These are phyloP conservation scores for Crassisporium funariophilum DNA, from an alignment of 768 basidiomycete genomes.

Conservation along the genomic window DNA sequence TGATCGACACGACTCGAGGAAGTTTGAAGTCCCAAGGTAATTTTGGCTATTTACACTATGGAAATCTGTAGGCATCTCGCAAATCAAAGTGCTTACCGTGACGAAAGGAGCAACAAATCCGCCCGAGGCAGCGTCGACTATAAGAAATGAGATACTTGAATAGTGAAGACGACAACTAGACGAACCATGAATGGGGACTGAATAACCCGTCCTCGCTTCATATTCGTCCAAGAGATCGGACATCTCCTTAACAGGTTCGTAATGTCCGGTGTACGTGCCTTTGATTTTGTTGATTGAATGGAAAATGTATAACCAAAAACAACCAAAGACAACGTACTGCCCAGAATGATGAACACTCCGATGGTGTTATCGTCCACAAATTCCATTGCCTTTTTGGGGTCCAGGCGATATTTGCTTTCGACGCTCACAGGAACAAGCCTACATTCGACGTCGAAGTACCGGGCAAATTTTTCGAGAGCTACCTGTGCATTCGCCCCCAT, in stretches of 20 bases:
- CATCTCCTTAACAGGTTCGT: slow-evolving; percentile 87
- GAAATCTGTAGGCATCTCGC: neutral
- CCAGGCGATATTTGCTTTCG: slow-evolving; percentile 56
- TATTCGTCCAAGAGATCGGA: slow-evolving; percentile 68
- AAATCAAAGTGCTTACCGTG: slow-evolving; percentile 22
- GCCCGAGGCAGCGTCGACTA: slow-evolving; percentile 66
- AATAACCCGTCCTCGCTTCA: slow-evolving; percentile 59
- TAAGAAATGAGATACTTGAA: slow-evolving; percentile 42
- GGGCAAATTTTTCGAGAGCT: slow-evolving; percentile 70
- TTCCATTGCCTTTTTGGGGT: slow-evolving; percentile 63
- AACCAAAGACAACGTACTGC: slow-evolving; percentile 31
- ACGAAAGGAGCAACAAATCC: slow-evolving; percentile 72
- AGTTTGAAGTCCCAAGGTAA: slow-evolving; percentile 65
- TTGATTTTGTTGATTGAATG: slow-evolving; percentile 34
- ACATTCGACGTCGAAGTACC: slow-evolving; percentile 72
- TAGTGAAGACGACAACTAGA: slow-evolving; percentile 39
- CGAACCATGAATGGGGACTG: slow-evolving; percentile 72
- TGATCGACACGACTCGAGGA: slow-evolving; percentile 64
- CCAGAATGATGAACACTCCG: slow-evolving; percentile 59
- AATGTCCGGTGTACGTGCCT: slow-evolving; percentile 66
- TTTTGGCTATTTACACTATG: slow-evolving; percentile 48
- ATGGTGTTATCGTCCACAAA: slow-evolving; percentile 77
- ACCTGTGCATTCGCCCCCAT: slow-evolving; percentile 78
- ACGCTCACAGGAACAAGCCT: slow-evolving; percentile 52
- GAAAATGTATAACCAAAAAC: slow-evolving; percentile 47